A percentile compares a stretch with the other conserved stretches of the same genome.
phyloP scores from a whole-genome alignment of 129 eudicot species.

The Saposhnikovia divaricata region DNA sequence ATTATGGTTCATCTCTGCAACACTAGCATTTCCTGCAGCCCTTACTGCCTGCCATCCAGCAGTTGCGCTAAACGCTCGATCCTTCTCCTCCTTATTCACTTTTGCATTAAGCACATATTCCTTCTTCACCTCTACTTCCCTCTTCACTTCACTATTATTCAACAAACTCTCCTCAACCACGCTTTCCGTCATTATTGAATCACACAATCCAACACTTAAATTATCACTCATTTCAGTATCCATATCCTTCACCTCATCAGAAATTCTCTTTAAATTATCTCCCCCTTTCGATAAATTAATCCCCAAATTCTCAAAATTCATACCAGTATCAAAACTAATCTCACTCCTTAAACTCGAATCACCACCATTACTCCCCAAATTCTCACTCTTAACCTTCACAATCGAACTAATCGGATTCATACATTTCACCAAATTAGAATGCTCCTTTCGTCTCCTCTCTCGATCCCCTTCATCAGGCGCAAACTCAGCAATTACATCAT shows the following conservation, averaged over 20 bases:
- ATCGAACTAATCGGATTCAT: not conserved
- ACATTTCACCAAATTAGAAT: slow-evolving; percentile 5
- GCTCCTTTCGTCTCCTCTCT: slow-evolving; percentile 52
- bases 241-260: slow-evolving; percentile 20
- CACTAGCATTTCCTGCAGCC: slow-evolving; percentile 21
- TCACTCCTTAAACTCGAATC: slow-evolving; percentile 19
- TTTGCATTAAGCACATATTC: slow-evolving; percentile 61
- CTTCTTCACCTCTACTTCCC: slow-evolving; percentile 29
- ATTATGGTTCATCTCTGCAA: slow-evolving; percentile 12
- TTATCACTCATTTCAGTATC: slow-evolving; percentile 9
- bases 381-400: slow-evolving; percentile 29
- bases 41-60: slow-evolving; percentile 62
- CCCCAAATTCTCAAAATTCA: slow-evolving; percentile 7
- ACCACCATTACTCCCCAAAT: slow-evolving; percentile 9
- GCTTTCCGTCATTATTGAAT: slow-evolving; percentile 14
- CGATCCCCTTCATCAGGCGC: slow-evolving; percentile 81
- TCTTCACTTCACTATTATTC: slow-evolving; percentile 32
- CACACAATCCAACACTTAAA: slow-evolving; percentile 2
- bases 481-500: slow-evolving; percentile 83
- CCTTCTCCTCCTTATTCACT: slow-evolving; percentile 43
- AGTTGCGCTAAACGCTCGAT: slow-evolving; percentile 58
- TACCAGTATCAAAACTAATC: slow-evolving; percentile 4
- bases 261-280: not conserved
- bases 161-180: slow-evolving; percentile 12
- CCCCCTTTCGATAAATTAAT: slow-evolving; percentile 3